Base-by-base conservation (phyloP, 495 filamentous ascomycete genomes). In the Hyaloscypha bicolor region DNA sequence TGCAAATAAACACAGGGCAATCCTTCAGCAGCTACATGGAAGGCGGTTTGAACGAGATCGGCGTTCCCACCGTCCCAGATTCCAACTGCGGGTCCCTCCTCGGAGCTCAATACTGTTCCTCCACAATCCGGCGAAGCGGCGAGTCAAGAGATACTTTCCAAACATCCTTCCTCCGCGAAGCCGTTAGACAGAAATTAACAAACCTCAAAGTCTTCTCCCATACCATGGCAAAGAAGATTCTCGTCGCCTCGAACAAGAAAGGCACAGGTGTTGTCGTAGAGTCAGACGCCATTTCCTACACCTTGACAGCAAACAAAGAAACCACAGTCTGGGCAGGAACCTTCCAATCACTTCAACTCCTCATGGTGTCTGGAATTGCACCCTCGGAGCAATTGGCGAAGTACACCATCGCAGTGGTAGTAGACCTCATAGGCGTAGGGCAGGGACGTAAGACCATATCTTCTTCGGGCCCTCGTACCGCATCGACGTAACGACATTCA, bases 361-460 rank as follows among this genome's bases (percentile, higher is more conserved):
- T 92, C 22, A 87, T 72, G 70, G 70, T 90, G 3, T 87, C 82
- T 3, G 89, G 90, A n/a, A 77, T 92, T 56, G 89, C 89, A 1
- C 83, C 86, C 0, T 63, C 59, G 4, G 70, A 69, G 0, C 80
- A 87, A 31, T 80, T 92, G 0, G 16, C 74, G 6, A 69, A 70
- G 12, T 78, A 81, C 62, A 73, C 73, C 16, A 89, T 91, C 63
- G 71, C 79, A 6, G 77, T 88, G 0, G 64, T 90, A 0, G 68
- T 73, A 29, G 82, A 89, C 67, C 79, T 87, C 0, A 85, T 86
- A 0, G 86, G 84, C 9, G 88, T 91, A 0, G 89, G 89, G 33
- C 78, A 79, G 22, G 91, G 91, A 75, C 91, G 1, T 85, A 88
- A 69, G 86, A 89, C 72, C 86, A 87, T 62, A 68, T 78, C 1